Percentiles rank a stretch among this genome's conserved stretches.
Conservation (phyloP, 768 basidiomycete species). For the Leccinum pellstonianum region DNA sequence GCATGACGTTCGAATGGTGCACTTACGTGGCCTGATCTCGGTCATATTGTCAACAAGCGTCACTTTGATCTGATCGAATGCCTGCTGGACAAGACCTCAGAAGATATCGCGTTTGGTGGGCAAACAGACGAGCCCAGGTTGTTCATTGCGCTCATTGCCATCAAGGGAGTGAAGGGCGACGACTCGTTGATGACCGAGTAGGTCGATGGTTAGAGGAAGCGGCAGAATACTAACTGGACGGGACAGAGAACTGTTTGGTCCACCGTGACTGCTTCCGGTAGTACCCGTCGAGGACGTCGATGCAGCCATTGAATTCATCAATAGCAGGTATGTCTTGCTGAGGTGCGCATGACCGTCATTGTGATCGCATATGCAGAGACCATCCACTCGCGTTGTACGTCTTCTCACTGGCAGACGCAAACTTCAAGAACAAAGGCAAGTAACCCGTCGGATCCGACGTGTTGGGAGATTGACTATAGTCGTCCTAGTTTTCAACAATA, state of each 20-base stretch:
- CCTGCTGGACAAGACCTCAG: constrained; percentile 65
- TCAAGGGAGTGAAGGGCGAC: constrained; percentile 55
- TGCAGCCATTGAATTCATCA: constrained; percentile 69
- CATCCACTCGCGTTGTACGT: constrained; percentile 77
- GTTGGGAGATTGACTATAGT: not conserved
- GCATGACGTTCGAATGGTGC: constrained; percentile 40
- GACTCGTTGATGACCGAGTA: constrained; percentile 81
- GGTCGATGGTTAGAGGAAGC: constrained; percentile 24
- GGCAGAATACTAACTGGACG: not conserved
- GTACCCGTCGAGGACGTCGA: constrained; percentile 69
- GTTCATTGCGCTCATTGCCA: constrained; percentile 72
- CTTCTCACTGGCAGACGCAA: constrained; percentile 55
- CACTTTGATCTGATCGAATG: constrained; percentile 62
- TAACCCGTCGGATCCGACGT: not conserved
- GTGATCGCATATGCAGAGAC: constrained; percentile 42
- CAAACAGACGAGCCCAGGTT: constrained; percentile 52
- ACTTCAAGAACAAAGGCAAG: constrained; percentile 61
- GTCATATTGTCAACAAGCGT: constrained; percentile 50
- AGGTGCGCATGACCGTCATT: not conserved
- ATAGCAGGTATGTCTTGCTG: constrained; percentile 43
- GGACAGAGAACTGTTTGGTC: constrained; percentile 79
- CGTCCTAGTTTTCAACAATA: constrained; percentile 59
- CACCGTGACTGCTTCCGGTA: constrained; percentile 59
- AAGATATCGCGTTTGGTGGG: constrained; percentile 65
- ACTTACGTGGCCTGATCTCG: constrained; percentile 41